A percentile compares a stretch with the other conserved stretches of the same genome.
Conservation (phyloP, 345 rosid species). For the Hibiscus trionum region DNA sequence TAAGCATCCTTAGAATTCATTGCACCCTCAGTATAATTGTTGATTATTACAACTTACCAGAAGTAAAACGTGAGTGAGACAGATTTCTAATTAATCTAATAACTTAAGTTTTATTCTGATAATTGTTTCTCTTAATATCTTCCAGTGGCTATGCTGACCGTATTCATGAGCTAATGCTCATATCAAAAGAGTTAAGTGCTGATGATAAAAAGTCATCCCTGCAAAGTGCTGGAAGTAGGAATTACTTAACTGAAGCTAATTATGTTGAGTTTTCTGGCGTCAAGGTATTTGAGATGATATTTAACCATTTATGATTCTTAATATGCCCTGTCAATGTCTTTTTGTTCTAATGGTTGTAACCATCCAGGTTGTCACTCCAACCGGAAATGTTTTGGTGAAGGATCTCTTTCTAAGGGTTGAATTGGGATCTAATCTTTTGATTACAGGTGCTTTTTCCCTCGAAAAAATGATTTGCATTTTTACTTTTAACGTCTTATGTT, state of each 20-base stretch:
- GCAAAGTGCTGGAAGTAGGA: conserved; percentile 63
- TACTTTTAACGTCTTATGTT: not conserved
- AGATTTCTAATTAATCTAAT: not conserved
- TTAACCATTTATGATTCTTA: not conserved
- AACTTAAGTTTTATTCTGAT: conserved; percentile 5
- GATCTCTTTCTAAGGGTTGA: conserved; percentile 81
- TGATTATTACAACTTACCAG: not conserved
- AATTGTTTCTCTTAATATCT: conserved; percentile 12
- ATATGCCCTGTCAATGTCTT: not conserved
- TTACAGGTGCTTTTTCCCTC: conserved; percentile 63
- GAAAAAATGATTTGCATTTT: conserved; percentile 10
- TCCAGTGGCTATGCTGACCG: conserved; percentile 97
- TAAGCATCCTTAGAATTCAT: not conserved
- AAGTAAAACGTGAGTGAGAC: not conserved
- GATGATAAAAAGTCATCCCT: conserved; percentile 46
- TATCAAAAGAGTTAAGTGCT: conserved; percentile 76
- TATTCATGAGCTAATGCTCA: conserved; percentile 74
- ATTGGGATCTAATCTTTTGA: conserved; percentile 90
- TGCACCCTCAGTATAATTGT: not conserved
- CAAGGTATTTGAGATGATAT: conserved; percentile 52
- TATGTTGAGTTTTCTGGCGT: conserved; percentile 87
- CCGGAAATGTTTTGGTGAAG: conserved; percentile 83
- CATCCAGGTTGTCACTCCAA: conserved; percentile 93
- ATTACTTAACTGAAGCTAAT: conserved; percentile 80
- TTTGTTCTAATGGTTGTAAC: conserved; percentile 15